Evolutionary conservation across 805 yeast species (phyloP).

Genomic region (Saturnispora sekii): DNA sequence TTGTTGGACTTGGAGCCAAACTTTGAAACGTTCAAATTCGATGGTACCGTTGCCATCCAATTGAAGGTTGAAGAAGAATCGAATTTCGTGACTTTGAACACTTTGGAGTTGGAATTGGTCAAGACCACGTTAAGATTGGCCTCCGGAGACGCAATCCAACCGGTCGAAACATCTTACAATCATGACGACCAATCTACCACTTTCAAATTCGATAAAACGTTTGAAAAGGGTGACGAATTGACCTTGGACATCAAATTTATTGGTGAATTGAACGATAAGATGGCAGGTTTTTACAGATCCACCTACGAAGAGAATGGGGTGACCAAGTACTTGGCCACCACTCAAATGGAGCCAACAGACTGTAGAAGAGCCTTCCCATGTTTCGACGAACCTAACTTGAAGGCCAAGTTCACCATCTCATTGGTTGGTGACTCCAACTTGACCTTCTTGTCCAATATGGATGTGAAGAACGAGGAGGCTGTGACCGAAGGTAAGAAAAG

Average conservation of each 20-base stretch:
- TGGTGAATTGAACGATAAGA: conserved; percentile 41
- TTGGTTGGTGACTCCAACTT: conserved; percentile 30
- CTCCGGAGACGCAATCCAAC: conserved; percentile 15
- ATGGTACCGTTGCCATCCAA: conserved; percentile 44
- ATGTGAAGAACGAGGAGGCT: conserved; percentile 24
- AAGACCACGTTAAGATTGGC: conserved; percentile 15
- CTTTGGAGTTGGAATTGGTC: conserved; percentile 22
- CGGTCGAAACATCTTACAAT: conserved; percentile 24
- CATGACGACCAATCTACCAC: conserved; percentile 55
- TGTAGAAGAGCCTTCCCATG: conserved; percentile 54
- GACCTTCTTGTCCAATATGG: conserved; percentile 41
- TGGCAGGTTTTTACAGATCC: conserved; percentile 51
- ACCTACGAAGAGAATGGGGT: conserved; percentile 35
- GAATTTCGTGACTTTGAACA: conserved; percentile 37
- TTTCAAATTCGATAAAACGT: conserved; percentile 40
- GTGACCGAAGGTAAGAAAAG: conserved; percentile 14
- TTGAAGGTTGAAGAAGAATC: conserved; percentile 38
- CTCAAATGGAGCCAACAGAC: conserved; percentile 55
- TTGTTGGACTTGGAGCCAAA: conserved; percentile 39
- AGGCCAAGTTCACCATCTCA: conserved; percentile 46
- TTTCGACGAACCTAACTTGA: conserved; percentile 46
- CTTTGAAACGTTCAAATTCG: conserved; percentile 34
- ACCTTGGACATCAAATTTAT: conserved; percentile 29
- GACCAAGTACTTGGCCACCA: conserved; percentile 39
- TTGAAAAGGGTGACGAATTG: conserved; percentile 24